A percentile compares a stretch with the other conserved stretches of the same genome.
Conservation (phyloP, 129 eudicot species). For the carrot (Daucus carota) region DH1_v3.0 NC_030385.2:10970501-10971000, state of each 20-base stretch:
- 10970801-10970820: no score
- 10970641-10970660: neutral
- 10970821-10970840: neutral
- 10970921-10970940: neutral
- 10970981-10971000: conserved; percentile 90
- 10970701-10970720: neutral
- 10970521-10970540: no score
- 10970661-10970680: neutral
- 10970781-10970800: no score
- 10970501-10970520: no score
- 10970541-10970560: no score
- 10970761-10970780: neutral
- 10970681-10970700: neutral
- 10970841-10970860: no score
- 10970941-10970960: neutral
- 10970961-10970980: conserved; percentile 86
- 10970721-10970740: neutral
- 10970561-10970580: neutral
- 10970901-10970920: neutral
- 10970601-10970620: no score
- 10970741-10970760: neutral
- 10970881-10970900: neutral
- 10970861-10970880: no score
- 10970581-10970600: neutral
- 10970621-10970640: no score